A percentile compares a stretch with the other conserved stretches of the same genome.
Conservation (phyloP, 768 basidiomycete species). For the Tulasnella sp. region DNA sequence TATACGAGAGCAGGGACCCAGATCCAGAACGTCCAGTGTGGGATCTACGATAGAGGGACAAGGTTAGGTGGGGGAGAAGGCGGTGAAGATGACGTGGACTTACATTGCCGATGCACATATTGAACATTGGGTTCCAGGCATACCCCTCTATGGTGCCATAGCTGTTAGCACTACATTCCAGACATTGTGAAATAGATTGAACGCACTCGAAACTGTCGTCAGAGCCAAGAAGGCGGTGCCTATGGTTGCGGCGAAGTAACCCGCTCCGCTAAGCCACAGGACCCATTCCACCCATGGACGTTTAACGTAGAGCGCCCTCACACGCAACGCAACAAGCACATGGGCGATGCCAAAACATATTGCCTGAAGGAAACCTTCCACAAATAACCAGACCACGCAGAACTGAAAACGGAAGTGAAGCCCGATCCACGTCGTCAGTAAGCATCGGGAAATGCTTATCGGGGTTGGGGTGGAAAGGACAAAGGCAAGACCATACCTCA, state of each 20-base stretch:
- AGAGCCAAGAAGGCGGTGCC: background rate
- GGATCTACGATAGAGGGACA: background rate
- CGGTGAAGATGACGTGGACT: background rate
- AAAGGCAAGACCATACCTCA: background rate
- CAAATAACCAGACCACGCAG: slow-evolving; percentile 16
- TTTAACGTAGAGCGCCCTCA: slow-evolving; percentile 15
- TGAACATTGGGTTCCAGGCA: slow-evolving; percentile 18
- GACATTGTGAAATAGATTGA: background rate
- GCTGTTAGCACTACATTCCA: background rate
- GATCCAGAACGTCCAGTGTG: background rate
- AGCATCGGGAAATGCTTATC: background rate
- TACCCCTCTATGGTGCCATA: background rate
- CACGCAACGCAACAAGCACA: slow-evolving; percentile 21
- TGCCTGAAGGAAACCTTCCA: slow-evolving; percentile 17
- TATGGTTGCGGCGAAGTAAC: slow-evolving; percentile 12
- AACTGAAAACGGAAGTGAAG: background rate
- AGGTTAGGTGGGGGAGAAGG: background rate
- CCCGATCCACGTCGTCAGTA: background rate
- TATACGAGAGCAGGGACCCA: slow-evolving; percentile 25
- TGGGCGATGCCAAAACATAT: slow-evolving; percentile 16
- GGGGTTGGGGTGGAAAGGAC: background rate
- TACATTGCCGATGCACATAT: slow-evolving; percentile 20
- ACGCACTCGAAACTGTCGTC: background rate
- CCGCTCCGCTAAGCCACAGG: background rate
- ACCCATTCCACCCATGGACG: slow-evolving; percentile 6